Conservation (phyloP, 495 filamentous ascomycete species). For the Trichodelitschia bisporula region DNA sequence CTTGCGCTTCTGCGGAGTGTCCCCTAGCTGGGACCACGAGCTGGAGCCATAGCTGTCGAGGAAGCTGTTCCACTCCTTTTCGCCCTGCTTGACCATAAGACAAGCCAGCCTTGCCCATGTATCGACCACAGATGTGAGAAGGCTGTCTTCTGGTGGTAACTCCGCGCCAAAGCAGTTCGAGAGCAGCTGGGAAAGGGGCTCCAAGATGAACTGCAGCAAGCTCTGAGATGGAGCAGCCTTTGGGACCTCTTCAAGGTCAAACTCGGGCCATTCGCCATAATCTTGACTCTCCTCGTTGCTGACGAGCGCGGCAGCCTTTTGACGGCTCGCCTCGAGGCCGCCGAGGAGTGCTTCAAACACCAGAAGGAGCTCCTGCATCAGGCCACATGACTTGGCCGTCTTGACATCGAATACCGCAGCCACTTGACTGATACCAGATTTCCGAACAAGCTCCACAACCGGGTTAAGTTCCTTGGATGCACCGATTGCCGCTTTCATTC, state of each 20-base stretch:
- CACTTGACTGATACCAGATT: constrained; percentile 12
- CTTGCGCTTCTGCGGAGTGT: constrained; percentile 38
- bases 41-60: constrained; percentile 27
- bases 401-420: constrained; percentile 20
- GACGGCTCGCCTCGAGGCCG: constrained; percentile 1
- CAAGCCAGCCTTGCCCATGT: constrained; percentile 13
- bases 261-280: constrained; percentile 40
- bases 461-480: constrained; percentile 14
- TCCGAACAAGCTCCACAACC: constrained; percentile 15
- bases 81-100: constrained; percentile 12
- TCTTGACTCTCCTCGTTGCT: constrained; percentile 45
- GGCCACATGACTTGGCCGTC: constrained; percentile 2
- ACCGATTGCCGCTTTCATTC: constrained; percentile 25
- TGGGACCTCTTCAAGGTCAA: constrained; percentile 21
- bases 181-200: constrained; percentile 28
- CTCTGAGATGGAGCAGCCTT: background rate
- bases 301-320: constrained; percentile 3
- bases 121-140: constrained; percentile 23
- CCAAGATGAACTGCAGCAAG: constrained; percentile 20
- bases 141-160: constrained; percentile 25
- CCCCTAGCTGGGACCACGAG: constrained; percentile 35
- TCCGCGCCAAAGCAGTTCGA: constrained; percentile 50
- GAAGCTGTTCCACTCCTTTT: constrained; percentile 30
- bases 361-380: constrained; percentile 13
- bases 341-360: constrained; percentile 18